Conservation (phyloP, 176 grass and related monocot species). For the Chrysopogon serrulatus region DNA sequence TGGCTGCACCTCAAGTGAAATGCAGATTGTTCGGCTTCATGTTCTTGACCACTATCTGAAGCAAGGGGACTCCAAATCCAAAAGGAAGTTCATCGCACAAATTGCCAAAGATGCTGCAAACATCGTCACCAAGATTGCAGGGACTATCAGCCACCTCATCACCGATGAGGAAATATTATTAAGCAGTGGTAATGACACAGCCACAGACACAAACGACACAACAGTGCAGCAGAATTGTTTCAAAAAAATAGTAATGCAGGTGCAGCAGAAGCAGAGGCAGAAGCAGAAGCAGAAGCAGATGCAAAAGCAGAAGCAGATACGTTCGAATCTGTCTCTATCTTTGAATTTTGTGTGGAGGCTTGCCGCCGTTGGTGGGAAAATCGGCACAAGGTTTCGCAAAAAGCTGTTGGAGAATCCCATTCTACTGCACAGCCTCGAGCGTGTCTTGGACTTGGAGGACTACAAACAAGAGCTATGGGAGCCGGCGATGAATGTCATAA, state of each 20-base stretch:
- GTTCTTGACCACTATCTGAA: no score
- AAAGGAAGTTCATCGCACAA: background rate
- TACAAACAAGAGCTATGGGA: background rate
- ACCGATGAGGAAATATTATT: no score
- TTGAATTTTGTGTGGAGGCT: background rate
- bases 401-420: background rate
- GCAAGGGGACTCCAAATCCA: no score
- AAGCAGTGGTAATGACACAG: no score
- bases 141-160: no score
- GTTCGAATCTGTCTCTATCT: background rate
- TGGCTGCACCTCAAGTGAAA: background rate
- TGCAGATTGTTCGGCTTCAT: no score
- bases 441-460: background rate
- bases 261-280: no score
- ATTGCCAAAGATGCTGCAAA: background rate
- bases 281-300: no score
- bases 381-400: background rate
- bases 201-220: no score
- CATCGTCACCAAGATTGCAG: background rate
- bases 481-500: background rate
- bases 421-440: background rate
- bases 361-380: background rate
- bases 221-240: no score
- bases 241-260: no score
- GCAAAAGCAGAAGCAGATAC: no score